Percentiles rank a stretch among this genome's conserved stretches.
phyloP scores from a whole-genome alignment of 2,329 filamentous ascomycete species.

The Neoscytalidium dimidiatum region DNA sequence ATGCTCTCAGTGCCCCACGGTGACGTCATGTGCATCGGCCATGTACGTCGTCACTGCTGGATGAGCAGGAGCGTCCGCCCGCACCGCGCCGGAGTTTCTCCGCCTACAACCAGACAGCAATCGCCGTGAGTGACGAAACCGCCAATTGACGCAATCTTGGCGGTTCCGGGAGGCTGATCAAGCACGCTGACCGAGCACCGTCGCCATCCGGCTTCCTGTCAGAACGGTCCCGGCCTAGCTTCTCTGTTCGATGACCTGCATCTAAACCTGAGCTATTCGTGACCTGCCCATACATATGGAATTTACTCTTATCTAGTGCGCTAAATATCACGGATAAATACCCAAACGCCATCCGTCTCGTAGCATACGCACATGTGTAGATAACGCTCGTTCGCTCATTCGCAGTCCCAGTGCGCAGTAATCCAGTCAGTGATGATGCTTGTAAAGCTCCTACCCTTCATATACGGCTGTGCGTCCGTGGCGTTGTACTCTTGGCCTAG shows the following conservation, averaged over 20 bases:
- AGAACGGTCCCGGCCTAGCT: background rate
- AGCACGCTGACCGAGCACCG: constrained; percentile 3
- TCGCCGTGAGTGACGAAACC: constrained; percentile 3
- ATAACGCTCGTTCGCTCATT: constrained; percentile 11
- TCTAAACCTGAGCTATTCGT: background rate
- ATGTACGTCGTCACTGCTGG: constrained; percentile 10
- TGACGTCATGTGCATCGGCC: constrained; percentile 17
- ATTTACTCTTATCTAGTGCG: background rate
- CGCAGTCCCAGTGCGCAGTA: constrained; percentile 52
- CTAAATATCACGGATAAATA: background rate
- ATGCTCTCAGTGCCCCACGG: constrained; percentile 9
- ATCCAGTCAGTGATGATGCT: constrained; percentile 63
- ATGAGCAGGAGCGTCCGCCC: background rate
- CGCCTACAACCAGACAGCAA: background rate
- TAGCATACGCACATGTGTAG: background rate
- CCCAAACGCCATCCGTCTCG: background rate
- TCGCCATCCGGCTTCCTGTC: background rate
- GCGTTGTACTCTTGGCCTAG: constrained; percentile 53
- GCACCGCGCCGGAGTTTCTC: background rate
- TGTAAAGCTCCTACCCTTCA: constrained; percentile 57
- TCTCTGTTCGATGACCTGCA: background rate
- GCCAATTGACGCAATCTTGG: constrained; percentile 3
- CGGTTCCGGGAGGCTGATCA: background rate
- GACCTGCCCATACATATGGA: background rate
- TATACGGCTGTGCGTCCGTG: constrained; percentile 54